These are phyloP conservation scores for Paramecium caudatum DNA, from an alignment of 73 alveolate genomes.

Conservation along the genomic window DNA sequence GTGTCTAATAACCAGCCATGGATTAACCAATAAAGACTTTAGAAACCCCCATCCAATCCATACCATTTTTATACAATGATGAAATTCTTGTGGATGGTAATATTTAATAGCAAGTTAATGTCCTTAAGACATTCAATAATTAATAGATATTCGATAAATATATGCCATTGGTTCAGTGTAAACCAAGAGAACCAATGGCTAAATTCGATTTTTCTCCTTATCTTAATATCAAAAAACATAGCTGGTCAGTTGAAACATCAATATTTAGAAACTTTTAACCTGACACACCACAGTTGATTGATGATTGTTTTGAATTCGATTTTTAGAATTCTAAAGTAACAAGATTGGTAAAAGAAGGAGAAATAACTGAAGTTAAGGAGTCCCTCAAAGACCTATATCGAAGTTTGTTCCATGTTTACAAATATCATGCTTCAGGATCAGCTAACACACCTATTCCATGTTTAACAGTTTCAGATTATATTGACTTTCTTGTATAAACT, in stretches of 20 bases:
- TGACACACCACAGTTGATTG: slow-evolving; percentile 8
- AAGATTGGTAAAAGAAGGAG: slow-evolving; percentile 32
- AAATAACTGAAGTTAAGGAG: slow-evolving; percentile 15
- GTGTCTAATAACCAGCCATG: slow-evolving; percentile 13
- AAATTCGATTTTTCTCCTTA: slow-evolving; percentile 53
- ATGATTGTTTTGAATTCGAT: slow-evolving; percentile 60
- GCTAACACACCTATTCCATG: background rate
- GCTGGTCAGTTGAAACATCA: slow-evolving; percentile 58
- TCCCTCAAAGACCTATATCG: background rate
- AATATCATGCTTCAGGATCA: slow-evolving; percentile 41
- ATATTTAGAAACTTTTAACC: slow-evolving; percentile 48
- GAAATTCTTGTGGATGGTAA: slow-evolving; percentile 47
- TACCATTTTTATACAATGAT: slow-evolving; percentile 28
- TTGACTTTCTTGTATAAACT: background rate
- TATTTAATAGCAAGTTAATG: background rate
- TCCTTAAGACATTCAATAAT: background rate
- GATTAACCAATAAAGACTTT: slow-evolving; percentile 6
- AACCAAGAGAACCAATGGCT: slow-evolving; percentile 30
- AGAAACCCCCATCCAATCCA: background rate
- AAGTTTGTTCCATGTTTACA: background rate
- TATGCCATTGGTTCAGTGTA: slow-evolving; percentile 36
- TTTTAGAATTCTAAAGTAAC: slow-evolving; percentile 10
- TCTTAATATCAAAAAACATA: background rate
- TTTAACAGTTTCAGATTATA: background rate
- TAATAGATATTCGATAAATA: slow-evolving; percentile 20